Evolutionary conservation across 306 rosid genomes (phyloP), one percentile per base, ranked within the genome.

Genomic region (Hippophae gyantsensis): DNA sequence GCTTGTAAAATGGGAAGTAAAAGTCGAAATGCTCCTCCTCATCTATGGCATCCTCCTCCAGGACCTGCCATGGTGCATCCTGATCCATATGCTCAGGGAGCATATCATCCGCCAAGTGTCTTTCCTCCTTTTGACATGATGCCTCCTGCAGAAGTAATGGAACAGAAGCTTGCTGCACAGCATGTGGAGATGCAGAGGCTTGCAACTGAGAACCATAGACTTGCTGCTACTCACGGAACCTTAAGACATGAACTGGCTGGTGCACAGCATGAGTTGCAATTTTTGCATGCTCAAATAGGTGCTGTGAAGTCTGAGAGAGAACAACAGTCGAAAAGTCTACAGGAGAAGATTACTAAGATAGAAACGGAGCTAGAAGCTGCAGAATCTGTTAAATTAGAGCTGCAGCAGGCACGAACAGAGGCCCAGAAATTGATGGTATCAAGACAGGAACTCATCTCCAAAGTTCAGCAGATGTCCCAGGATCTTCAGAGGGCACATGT

Each of bases 181-280:
- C 99, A 92, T 56, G 80, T 70, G n/a, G 99, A 92, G 81, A 88
- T 85, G 87, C 95, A 88, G 80, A 79, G 84, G 18, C 81, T 92
- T 9, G 92, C 70, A 0, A 73, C 81, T 0, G 98, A 92, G 80
- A 92, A 92, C 52, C 99, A 87, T 77, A 77, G 88, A 52, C 89
- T 92, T 1, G 98, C 96, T 1, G 75, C 92, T 1, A 87, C 96
- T 1, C 98, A 87, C 25, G 93, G 86, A 41, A 84, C 67, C 8
- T 60, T 87, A 78, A 75, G 98, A 52, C 96, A 87, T 58, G 98
- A 83, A 69, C 89, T 92, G 23, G 98, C 96, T 2, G 89, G 76
- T 4, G 89, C 95, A 0, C 98, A 92, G 65, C 93, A 85, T 25
- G 96, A 92, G 81, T 60, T 87, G 63, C 99, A 87, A 79, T 78